phyloP scores from a whole-genome alignment of 129 eudicot species.

The Ambrosia trifida region DNA sequence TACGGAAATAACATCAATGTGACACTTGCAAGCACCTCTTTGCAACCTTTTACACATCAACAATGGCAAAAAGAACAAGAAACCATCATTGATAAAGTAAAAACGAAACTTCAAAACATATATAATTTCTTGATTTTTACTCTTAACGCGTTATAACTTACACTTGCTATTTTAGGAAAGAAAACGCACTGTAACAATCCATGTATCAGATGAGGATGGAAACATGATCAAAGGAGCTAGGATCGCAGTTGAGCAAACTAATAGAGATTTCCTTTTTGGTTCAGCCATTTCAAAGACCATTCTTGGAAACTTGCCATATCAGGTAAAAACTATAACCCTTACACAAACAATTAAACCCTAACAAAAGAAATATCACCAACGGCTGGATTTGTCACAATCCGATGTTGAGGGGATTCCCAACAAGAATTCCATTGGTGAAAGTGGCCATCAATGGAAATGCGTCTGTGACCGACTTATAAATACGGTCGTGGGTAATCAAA shows the following conservation, averaged over 20 bases:
- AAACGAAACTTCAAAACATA: background rate
- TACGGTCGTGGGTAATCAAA: too few species aligned
- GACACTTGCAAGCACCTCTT: constrained; percentile 39
- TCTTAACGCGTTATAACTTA: background rate
- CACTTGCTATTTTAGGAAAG: constrained; percentile 43
- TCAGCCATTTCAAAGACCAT: constrained; percentile 62
- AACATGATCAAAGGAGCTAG: constrained; percentile 42
- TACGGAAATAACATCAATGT: constrained; percentile 29
- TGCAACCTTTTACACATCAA: constrained; percentile 51
- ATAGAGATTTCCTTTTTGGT: constrained; percentile 60
- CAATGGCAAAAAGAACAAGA: constrained; percentile 51
- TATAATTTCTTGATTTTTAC: background rate
- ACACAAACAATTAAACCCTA: background rate
- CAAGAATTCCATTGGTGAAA: too few species aligned
- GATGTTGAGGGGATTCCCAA: too few species aligned
- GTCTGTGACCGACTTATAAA: too few species aligned
- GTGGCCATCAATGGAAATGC: too few species aligned
- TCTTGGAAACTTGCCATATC: constrained; percentile 54
- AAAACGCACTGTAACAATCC: constrained; percentile 51
- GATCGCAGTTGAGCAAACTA: constrained; percentile 44
- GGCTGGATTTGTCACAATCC: too few species aligned
- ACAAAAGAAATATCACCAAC: too few species aligned
- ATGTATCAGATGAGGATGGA: constrained; percentile 52
- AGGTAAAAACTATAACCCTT: constrained; percentile 27
- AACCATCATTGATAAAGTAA: constrained; percentile 36